These are phyloP conservation scores for Fusarium coicis DNA, from an alignment of 2,329 filamentous ascomycete genomes.

Conservation along the genomic window DNA sequence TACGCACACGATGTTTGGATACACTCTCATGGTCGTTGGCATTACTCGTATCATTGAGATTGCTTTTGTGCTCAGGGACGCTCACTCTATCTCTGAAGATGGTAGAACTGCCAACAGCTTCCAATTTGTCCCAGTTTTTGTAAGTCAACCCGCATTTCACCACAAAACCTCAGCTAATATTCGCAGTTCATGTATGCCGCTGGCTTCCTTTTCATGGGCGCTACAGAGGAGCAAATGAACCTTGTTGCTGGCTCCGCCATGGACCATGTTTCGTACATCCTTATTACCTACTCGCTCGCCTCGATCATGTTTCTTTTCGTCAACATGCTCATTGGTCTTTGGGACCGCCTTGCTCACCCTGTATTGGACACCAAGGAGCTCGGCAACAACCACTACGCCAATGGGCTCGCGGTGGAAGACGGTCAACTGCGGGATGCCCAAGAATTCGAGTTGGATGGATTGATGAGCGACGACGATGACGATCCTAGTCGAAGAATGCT, in stretches of 20 bases:
- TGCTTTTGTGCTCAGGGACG: constrained; percentile 84
- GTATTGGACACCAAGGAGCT: constrained; percentile 50
- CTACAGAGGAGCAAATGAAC: constrained; percentile 94
- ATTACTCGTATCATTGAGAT: constrained; percentile 89
- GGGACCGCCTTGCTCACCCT: constrained; percentile 70
- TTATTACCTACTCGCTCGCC: constrained; percentile 90
- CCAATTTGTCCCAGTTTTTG: constrained; percentile 65
- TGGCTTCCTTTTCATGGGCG: constrained; percentile 97
- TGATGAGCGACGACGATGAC: constrained; percentile 90
- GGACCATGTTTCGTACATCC: constrained; percentile 90
- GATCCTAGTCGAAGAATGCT: constrained; percentile 58
- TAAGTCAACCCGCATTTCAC: constrained; percentile 56
- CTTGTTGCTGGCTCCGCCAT: constrained; percentile 79
- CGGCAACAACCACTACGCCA: constrained; percentile 50
- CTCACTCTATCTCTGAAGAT: constrained; percentile 70
- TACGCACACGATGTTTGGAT: constrained; percentile 91
- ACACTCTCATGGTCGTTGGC: constrained; percentile 92
- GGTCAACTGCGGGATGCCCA: constrained; percentile 80
- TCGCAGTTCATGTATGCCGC: constrained; percentile 85
- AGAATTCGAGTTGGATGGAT: constrained; percentile 91
- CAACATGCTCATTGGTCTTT: constrained; percentile 86
- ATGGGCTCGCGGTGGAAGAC: constrained; percentile 57
- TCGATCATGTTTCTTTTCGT: constrained; percentile 92
- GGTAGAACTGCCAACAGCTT: constrained; percentile 74
- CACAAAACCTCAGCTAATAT: constrained; percentile 15